phyloP scores from a whole-genome alignment of 2,329 filamentous ascomycete species.

The Phialophora tarda region DNA sequence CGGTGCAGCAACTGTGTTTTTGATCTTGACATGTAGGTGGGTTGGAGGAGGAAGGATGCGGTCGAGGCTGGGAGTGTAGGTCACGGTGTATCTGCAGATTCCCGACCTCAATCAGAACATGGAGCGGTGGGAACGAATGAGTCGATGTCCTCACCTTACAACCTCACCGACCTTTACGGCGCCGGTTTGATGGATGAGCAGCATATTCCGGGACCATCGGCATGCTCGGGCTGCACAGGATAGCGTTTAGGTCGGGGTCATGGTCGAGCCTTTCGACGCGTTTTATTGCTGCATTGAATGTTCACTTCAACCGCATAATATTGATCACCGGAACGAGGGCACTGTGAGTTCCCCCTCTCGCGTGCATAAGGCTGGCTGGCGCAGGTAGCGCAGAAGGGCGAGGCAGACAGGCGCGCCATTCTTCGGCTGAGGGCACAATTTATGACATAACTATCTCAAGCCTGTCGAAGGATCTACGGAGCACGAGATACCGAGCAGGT shows the following conservation, averaged over 20 bases:
- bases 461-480: neutral
- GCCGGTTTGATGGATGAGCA: slow-evolving; percentile 88
- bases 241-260: neutral
- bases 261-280: neutral
- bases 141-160: slow-evolving; percentile 66
- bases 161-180: slow-evolving; percentile 94
- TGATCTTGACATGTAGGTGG: slow-evolving; percentile 81
- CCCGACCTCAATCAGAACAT: slow-evolving; percentile 5
- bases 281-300: neutral
- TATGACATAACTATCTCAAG: neutral
- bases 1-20: slow-evolving; percentile 88
- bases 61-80: slow-evolving; percentile 87
- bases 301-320: neutral
- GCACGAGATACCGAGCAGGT: too few relatives aligned
- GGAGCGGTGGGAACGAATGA: neutral
- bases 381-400: neutral
- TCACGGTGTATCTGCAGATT: slow-evolving; percentile 71
- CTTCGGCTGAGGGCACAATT: neutral
- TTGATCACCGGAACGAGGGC: neutral
- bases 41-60: slow-evolving; percentile 86
- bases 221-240: neutral
- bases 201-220: slow-evolving; percentile 64
- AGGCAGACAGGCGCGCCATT: neutral
- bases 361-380: neutral
- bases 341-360: neutral